phyloP scores from a whole-genome alignment of 805 yeast species.

The Sungouiella blattae region DNA sequence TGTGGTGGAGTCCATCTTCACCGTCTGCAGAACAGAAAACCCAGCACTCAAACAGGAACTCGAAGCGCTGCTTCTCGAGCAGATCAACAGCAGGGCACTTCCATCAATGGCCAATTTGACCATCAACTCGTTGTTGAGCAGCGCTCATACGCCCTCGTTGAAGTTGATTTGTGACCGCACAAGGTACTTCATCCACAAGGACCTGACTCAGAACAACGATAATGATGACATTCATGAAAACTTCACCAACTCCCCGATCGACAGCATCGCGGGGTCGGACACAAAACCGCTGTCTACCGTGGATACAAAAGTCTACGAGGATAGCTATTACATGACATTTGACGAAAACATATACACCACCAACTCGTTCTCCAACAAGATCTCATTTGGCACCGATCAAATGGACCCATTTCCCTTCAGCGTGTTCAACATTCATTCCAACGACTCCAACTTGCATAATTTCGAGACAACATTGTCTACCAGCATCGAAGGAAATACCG shows the following conservation, averaged over 20 bases:
- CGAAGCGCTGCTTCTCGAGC: constrained; percentile 19
- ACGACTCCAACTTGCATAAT: constrained; percentile 36
- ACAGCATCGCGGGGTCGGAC: constrained; percentile 2
- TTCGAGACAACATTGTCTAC: constrained; percentile 29
- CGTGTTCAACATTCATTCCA: constrained; percentile 29
- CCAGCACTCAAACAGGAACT: constrained; percentile 4
- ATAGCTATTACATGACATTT: constrained; percentile 31
- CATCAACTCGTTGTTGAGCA: constrained; percentile 25
- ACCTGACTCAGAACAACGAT: constrained; percentile 15
- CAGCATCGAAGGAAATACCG: constrained; percentile 22
- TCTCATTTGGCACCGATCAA: constrained; percentile 11
- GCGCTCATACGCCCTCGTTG: constrained; percentile 26
- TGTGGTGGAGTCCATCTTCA: constrained; percentile 9
- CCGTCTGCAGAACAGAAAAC: constrained; percentile 3
- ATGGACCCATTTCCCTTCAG: constrained; percentile 36
- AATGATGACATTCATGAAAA: constrained; percentile 6
- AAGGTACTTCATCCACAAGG: constrained; percentile 29
- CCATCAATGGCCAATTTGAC: constrained; percentile 23
- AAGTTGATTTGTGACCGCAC: constrained; percentile 26
- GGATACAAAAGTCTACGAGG: constrained; percentile 20
- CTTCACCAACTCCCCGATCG: constrained; percentile 7
- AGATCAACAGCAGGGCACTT: constrained; percentile 18
- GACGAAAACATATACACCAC: constrained; percentile 34
- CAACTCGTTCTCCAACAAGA: constrained; percentile 16
- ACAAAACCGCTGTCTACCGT: constrained; percentile 6